Evolutionary conservation across 306 rosid genomes (phyloP), one percentile per base, ranked within the genome.

Genomic region (Quercus parvula): DNA sequence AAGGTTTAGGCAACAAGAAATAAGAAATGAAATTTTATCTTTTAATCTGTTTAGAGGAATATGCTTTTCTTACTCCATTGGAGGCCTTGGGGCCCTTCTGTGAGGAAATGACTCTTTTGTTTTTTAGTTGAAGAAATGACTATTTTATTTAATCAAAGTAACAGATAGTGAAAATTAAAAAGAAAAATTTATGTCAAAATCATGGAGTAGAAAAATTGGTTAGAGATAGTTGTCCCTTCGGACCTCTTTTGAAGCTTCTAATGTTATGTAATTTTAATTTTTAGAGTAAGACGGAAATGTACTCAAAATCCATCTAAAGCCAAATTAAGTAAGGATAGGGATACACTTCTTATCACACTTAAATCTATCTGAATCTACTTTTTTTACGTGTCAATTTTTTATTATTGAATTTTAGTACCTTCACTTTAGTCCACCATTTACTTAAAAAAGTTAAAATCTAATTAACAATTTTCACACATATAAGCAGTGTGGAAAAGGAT

Each of bases 1-100:
- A 6, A 52, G 31, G 46, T 19, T 49, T 55, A 56, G 71, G 28
- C 77, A 76, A 76, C 35, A n/a, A 17, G 63, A 64, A 76, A 76
- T 52, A 11, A 17, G 63, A 38, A 25, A 20, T 20, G n/a, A 4
- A 7, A 28, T 61, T 5, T 66, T 62, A 19, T 38, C 41, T 24
- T n/a, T n/a, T 9, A 19, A 2, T 0, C 1, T 33, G 19, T 70
- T n/a, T 28, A 22, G 0, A 0, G 33, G 56, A 57, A 22, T 27
- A 7, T 69, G 33, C 9, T 82, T 72, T 58, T 35, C 33, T 55
- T 51, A 0, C 19, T 19, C 28, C 75, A 2, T n/a, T 69, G 46
- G 46, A 2, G 46, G 44, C 10, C 44, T 38, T 38, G 14, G 1
- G 31, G 31, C 67, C 1, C 33, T 59, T 24, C 6, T 15, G 31